phyloP scores from a whole-genome alignment of 176 grass and related monocot species.

The Ensete ventricosum region DNA sequence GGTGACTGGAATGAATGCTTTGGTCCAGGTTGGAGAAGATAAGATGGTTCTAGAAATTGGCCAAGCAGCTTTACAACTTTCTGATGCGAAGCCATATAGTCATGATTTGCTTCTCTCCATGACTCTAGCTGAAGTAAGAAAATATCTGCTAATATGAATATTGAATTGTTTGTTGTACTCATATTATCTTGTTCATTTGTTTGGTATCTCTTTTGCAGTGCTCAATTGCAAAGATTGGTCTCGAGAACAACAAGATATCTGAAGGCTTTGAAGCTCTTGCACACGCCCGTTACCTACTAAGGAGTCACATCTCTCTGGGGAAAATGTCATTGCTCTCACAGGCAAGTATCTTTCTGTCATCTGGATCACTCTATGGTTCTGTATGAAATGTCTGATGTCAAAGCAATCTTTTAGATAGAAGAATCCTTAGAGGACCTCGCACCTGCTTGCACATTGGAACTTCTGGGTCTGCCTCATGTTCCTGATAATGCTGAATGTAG shows the following conservation, averaged over 20 bases:
- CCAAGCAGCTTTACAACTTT: constrained; percentile 42
- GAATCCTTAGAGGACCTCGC: constrained; percentile 97
- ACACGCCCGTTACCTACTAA: constrained; percentile 72
- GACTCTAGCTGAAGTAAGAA: constrained; percentile 89
- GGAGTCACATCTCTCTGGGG: constrained; percentile 63
- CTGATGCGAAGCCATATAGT: constrained; percentile 69
- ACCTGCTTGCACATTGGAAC: constrained; percentile 85
- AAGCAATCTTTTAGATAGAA: constrained; percentile 64
- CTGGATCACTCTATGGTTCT: not conserved
- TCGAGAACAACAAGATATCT: constrained; percentile 86
- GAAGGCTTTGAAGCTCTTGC: constrained; percentile 95
- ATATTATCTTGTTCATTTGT: constrained; percentile 15
- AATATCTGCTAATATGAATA: constrained; percentile 2
- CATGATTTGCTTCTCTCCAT: constrained; percentile 86
- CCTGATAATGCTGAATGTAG: constrained; percentile 80
- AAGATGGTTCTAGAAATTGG: constrained; percentile 83
- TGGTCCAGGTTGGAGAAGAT: constrained; percentile 83
- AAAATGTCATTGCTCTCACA: constrained; percentile 86
- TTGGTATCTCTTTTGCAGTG: constrained; percentile 55
- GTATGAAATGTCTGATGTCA: constrained; percentile 13
- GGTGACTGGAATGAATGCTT: not conserved
- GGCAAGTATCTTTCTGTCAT: constrained; percentile 36
- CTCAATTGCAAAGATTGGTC: constrained; percentile 80
- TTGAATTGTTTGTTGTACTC: not conserved
- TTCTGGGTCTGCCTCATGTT: constrained; percentile 51